A percentile compares a stretch with the other conserved stretches of the same genome.
Conservation (phyloP, 768 basidiomycete genomes). For the Crucibulum laeve region DNA sequence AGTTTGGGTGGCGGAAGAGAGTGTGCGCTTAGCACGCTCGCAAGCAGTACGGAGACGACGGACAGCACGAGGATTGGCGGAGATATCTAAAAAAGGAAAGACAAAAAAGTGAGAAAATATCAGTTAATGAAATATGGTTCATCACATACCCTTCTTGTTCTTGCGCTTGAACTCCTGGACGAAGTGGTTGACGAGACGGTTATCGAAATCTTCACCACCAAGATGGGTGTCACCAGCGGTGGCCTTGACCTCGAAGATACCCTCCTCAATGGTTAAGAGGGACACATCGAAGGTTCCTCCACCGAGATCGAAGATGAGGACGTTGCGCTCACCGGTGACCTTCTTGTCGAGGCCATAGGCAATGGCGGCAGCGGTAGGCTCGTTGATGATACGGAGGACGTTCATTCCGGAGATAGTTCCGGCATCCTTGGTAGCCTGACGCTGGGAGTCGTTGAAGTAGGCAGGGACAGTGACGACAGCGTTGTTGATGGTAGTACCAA, state of each 20-base stretch:
- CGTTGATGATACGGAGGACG: conserved; percentile 98
- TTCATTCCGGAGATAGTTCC: conserved; percentile 92
- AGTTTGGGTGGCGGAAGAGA: conserved; percentile 94
- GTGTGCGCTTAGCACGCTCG: conserved; percentile 97
- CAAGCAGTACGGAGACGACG: conserved; percentile 97
- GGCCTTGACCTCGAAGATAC: conserved; percentile 97
- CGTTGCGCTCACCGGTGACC: conserved; percentile 84
- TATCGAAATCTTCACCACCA: conserved; percentile 98
- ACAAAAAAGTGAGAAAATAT: conserved; percentile 6
- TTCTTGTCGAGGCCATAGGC: conserved; percentile 99
- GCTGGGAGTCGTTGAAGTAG: conserved; percentile 99
- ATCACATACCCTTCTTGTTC: conserved; percentile 88
- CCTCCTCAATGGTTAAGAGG: conserved; percentile 92
- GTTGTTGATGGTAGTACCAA: conserved; percentile 78
- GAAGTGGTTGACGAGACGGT: conserved; percentile 96
- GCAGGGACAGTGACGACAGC: conserved; percentile 97
- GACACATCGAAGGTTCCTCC: conserved; percentile 99
- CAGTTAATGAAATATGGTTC: background rate
- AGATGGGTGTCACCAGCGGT: conserved; percentile 98
- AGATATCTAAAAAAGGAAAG: conserved; percentile 54
- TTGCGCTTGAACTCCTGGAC: conserved; percentile 97
- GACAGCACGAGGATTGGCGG: conserved; percentile 89
- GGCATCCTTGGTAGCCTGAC: conserved; percentile 97
- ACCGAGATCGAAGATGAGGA: conserved; percentile 97
- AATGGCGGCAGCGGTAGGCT: conserved; percentile 97